Evolutionary conservation across 2,329 filamentous ascomycete genomes (phyloP).

Genomic region (Pseudocercospora fuligena): DNA sequence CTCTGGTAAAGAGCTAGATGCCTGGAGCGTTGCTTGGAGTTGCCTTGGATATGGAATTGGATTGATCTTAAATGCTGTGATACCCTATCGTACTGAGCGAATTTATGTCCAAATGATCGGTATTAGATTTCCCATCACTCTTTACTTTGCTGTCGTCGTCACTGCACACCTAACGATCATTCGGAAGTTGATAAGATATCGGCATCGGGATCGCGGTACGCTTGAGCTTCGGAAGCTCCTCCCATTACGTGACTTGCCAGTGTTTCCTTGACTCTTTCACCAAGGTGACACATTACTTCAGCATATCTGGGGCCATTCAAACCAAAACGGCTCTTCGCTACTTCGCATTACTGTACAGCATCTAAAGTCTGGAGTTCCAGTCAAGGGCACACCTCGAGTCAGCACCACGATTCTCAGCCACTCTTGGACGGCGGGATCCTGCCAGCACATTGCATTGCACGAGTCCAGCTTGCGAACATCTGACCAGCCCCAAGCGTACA

Average conservation of each 20-base stretch:
- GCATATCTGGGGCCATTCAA: neutral
- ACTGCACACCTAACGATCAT: neutral
- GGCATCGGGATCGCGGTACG: neutral
- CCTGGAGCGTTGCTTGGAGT: neutral
- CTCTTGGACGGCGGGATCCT: neutral
- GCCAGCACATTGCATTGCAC: neutral
- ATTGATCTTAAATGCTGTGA: conserved; percentile 1
- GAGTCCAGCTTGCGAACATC: neutral
- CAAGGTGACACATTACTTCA: neutral
- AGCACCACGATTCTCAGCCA: neutral
- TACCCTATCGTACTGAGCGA: conserved; percentile 1
- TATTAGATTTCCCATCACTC: neutral
- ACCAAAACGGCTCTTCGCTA: too few species aligned
- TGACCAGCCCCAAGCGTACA: neutral
- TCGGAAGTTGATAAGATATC: neutral
- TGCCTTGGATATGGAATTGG: neutral
- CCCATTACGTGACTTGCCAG: conserved; percentile 4
- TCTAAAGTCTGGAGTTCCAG: neutral
- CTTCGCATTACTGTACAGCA: neutral
- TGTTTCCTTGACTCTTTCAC: neutral
- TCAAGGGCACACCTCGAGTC: neutral
- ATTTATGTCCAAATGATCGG: neutral
- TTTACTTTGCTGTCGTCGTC: neutral
- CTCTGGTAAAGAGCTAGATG: conserved; percentile 20
- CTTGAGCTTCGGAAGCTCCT: conserved; percentile 6